These are phyloP conservation scores for Calonectria fujianensis DNA, from an alignment of 2,329 filamentous ascomycete genomes.

Conservation along the genomic window DNA sequence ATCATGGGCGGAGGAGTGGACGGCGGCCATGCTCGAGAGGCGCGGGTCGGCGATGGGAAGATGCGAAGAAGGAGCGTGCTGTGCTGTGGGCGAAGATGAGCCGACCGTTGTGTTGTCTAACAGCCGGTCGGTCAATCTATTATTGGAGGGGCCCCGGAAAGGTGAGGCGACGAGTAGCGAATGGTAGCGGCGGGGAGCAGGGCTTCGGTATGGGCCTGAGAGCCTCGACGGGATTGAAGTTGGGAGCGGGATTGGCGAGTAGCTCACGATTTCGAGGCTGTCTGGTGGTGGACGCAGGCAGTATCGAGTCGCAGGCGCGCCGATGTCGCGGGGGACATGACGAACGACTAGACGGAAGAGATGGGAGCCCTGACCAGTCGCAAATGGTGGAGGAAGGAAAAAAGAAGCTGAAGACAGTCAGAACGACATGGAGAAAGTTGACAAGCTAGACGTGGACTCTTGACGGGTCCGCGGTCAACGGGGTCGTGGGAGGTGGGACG, in stretches of 20 bases:
- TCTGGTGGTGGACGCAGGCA: slow-evolving; percentile 48
- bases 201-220: slow-evolving; percentile 32
- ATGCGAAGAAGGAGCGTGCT: slow-evolving; percentile 21
- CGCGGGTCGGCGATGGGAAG: slow-evolving; percentile 34
- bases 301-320: slow-evolving; percentile 53
- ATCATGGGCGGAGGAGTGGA: slow-evolving; percentile 52
- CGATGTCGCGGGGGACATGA: slow-evolving; percentile 54
- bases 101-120: slow-evolving; percentile 27
- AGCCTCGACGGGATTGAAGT: slow-evolving; percentile 30
- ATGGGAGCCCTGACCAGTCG: slow-evolving; percentile 37
- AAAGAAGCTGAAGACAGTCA: slow-evolving; percentile 45
- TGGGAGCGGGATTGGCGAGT: slow-evolving; percentile 39
- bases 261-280: slow-evolving; percentile 49
- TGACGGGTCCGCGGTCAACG: slow-evolving; percentile 42
- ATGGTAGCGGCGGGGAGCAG: slow-evolving; percentile 33
- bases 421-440: slow-evolving; percentile 46
- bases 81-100: slow-evolving; percentile 27
- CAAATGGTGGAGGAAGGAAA: slow-evolving; percentile 43
- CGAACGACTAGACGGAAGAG: slow-evolving; percentile 43
- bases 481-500: slow-evolving; percentile 42
- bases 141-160: slow-evolving; percentile 29
- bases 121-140: slow-evolving; percentile 36
- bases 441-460: slow-evolving; percentile 44
- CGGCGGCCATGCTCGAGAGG: slow-evolving; percentile 50
- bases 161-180: slow-evolving; percentile 32